Evolutionary conservation across 2,329 filamentous ascomycete genomes (phyloP).

Genomic region (Malbranchea cinnamomea): DNA sequence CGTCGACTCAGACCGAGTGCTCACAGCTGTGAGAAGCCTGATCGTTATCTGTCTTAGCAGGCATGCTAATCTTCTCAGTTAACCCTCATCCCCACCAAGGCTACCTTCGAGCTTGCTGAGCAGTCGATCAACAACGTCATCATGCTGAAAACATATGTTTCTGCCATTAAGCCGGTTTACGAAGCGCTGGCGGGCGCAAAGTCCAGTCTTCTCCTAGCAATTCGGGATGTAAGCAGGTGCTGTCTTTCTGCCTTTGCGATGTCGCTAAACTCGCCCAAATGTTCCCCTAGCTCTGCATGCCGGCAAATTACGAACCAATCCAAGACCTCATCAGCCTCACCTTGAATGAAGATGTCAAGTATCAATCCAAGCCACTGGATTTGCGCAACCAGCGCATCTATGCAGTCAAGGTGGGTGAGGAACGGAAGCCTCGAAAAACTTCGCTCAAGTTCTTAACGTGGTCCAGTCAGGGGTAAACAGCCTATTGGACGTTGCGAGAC

Average conservation of each 20-base stretch:
- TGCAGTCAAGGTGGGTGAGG: slow-evolving; percentile 54
- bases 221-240: slow-evolving; percentile 40
- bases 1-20: slow-evolving; percentile 61
- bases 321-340: slow-evolving; percentile 49
- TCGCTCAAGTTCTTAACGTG: too few relatives aligned
- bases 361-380: slow-evolving; percentile 65
- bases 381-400: slow-evolving; percentile 81
- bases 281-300: slow-evolving; percentile 42
- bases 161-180: slow-evolving; percentile 50
- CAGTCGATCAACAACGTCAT: slow-evolving; percentile 76
- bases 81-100: slow-evolving; percentile 56
- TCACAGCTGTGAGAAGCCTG: slow-evolving; percentile 48
- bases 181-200: slow-evolving; percentile 51
- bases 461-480: slow-evolving; percentile 63
- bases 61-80: slow-evolving; percentile 37
- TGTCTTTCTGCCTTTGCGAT: neutral
- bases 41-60: neutral
- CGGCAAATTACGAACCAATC: slow-evolving; percentile 45
- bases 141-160: slow-evolving; percentile 69
- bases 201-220: slow-evolving; percentile 49
- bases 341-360: slow-evolving; percentile 70
- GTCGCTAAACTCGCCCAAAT: neutral
- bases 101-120: slow-evolving; percentile 54
- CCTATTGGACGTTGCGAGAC: slow-evolving; percentile 72
- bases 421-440: too few relatives aligned